A percentile compares a stretch with the other conserved stretches of the same genome.
These are phyloP conservation scores for Lecanicillium sp. DNA, from an alignment of 2,329 filamentous ascomycete genomes.

Conservation along the genomic window DNA sequence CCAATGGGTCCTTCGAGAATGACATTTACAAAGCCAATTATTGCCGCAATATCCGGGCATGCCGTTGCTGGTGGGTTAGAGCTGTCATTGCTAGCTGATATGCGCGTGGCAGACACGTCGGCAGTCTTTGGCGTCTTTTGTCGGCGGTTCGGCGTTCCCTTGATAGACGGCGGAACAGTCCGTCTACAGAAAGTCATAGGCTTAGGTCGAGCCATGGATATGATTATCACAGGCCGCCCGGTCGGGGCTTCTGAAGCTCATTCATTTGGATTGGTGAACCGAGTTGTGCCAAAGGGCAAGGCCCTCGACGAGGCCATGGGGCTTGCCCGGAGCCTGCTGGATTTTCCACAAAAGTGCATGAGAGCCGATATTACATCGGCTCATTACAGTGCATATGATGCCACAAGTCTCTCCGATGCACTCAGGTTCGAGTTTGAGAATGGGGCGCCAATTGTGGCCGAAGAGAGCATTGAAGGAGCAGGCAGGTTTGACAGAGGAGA, in stretches of 20 bases:
- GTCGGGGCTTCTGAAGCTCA: conserved; percentile 41
- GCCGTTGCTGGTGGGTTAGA: conserved; percentile 47
- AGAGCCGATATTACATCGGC: conserved; percentile 37
- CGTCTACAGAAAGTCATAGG: conserved; percentile 42
- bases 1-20: conserved; percentile 46
- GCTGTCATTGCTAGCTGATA: conserved; percentile 41
- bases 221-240: conserved; percentile 45
- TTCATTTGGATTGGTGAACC: conserved; percentile 42
- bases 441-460: conserved; percentile 30
- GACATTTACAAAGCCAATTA: conserved; percentile 40
- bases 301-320: conserved; percentile 38
- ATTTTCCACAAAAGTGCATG: conserved; percentile 44
- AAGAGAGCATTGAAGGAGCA: conserved; percentile 28
- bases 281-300: conserved; percentile 41
- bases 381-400: conserved; percentile 42
- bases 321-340: conserved; percentile 36
- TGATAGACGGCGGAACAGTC: conserved; percentile 38
- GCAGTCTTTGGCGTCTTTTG: conserved; percentile 48
- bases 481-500: conserved; percentile 9
- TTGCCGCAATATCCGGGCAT: conserved; percentile 41
- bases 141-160: conserved; percentile 29
- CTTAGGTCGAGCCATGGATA: conserved; percentile 43
- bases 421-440: conserved; percentile 37
- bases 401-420: conserved; percentile 40
- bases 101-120: conserved; percentile 44